A percentile compares a stretch with the other conserved stretches of the same genome.
Evolutionary conservation across 176 grass and related monocot species (phyloP).

Genomic region (Triticum dicoccoides): DNA sequence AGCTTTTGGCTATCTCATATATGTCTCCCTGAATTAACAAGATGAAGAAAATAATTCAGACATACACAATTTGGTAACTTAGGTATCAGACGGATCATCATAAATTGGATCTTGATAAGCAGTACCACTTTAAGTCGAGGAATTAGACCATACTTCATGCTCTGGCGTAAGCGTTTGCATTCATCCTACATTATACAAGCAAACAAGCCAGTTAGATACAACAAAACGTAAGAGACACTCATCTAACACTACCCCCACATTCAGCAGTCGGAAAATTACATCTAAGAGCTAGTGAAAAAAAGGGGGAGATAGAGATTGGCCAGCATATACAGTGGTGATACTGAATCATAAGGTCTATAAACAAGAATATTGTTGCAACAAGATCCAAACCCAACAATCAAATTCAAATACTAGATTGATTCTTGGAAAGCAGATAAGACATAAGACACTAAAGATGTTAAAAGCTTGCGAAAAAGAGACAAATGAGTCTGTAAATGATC

Average conservation of each 20-base stretch:
- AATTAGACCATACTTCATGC: constrained; percentile 72
- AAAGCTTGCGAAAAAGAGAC: not conserved
- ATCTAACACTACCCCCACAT: not conserved
- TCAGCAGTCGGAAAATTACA: constrained; percentile 4
- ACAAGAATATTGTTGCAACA: not conserved
- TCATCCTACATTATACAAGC: constrained; percentile 65
- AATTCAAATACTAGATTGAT: not conserved
- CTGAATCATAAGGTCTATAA: constrained; percentile 23
- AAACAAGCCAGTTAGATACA: constrained; percentile 36
- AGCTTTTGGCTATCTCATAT: constrained; percentile 64
- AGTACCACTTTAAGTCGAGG: constrained; percentile 89
- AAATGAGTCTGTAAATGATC: not conserved
- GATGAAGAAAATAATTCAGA: constrained; percentile 32
- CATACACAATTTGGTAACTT: not conserved
- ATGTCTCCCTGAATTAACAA: constrained; percentile 65
- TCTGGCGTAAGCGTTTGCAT: constrained; percentile 82
- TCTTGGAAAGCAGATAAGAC: not conserved
- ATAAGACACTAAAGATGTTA: not conserved
- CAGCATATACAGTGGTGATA: not conserved
- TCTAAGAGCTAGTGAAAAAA: not conserved
- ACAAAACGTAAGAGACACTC: constrained; percentile 17
- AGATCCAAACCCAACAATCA: not conserved
- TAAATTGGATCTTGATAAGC: constrained; percentile 35
- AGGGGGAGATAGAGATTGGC: not conserved
- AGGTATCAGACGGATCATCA: constrained; percentile 20